A percentile compares a stretch with the other conserved stretches of the same genome.
These are phyloP conservation scores for Cladophialophora exuberans DNA, from an alignment of 2,329 filamentous ascomycete genomes.

Conservation along the genomic window DNA sequence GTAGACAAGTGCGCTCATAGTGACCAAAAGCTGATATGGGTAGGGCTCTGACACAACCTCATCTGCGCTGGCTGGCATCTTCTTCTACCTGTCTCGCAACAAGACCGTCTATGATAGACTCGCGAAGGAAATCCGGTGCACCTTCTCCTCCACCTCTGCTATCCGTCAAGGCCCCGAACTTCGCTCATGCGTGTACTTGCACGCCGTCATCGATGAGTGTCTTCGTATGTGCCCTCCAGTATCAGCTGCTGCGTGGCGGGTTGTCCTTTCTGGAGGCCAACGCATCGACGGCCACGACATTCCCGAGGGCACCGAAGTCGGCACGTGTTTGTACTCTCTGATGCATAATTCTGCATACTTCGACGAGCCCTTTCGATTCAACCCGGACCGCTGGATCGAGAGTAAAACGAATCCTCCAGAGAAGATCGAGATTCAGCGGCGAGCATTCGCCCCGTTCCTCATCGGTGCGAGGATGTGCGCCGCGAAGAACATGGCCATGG, in stretches of 20 bases:
- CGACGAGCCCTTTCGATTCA: neutral
- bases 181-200: conserved; percentile 3
- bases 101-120: neutral
- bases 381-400: conserved; percentile 5
- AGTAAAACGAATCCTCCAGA: neutral
- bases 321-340: conserved; percentile 3
- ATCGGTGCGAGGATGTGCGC: conserved; percentile 1
- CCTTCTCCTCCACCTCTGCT: neutral
- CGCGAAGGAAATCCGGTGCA: neutral
- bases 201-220: conserved; percentile 4
- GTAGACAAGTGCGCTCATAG: neutral
- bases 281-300: neutral
- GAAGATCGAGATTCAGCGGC: neutral
- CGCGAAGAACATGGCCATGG: conserved; percentile 1
- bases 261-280: neutral
- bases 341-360: conserved; percentile 6
- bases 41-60: conserved; percentile 4
- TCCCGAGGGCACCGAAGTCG: neutral
- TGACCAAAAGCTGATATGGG: neutral
- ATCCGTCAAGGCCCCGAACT: neutral
- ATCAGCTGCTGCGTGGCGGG: neutral
- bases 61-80: neutral
- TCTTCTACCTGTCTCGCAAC: conserved; percentile 4
- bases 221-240: neutral
- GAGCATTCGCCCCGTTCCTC: neutral